These are phyloP conservation scores for Cyclostephanos invisitatus DNA, from an alignment of 108 stramenopile genomes.

Conservation along the genomic window DNA sequence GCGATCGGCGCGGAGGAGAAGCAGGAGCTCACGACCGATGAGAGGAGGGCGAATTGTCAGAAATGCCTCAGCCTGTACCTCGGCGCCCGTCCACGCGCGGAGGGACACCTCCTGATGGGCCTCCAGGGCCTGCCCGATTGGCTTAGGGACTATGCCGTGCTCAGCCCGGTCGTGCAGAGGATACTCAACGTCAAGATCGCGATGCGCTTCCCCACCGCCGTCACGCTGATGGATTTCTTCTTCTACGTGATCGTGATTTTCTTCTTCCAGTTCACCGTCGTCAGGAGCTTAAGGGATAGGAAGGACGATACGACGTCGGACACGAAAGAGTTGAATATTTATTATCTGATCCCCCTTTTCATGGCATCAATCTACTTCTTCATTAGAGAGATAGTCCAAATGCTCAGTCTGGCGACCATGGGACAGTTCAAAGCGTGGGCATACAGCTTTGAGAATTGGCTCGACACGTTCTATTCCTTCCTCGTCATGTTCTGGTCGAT, in stretches of 20 bases:
- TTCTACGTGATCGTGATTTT: conserved; percentile 36
- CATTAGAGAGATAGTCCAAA: conserved; percentile 41
- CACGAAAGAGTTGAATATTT: neutral
- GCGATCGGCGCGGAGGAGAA: conserved; percentile 46
- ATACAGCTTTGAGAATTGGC: conserved; percentile 38
- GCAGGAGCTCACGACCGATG: too few relatives aligned
- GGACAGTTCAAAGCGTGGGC: conserved; percentile 35
- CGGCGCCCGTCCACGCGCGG: conserved; percentile 66
- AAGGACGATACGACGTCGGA: too few relatives aligned
- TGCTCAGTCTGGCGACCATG: conserved; percentile 31
- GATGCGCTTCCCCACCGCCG: conserved; percentile 67
- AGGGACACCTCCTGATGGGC: conserved; percentile 76
- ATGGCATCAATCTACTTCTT: conserved; percentile 29
- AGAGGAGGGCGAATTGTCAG: conserved; percentile 46
- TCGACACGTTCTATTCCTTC: conserved; percentile 40
- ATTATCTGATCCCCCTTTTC: conserved; percentile 20
- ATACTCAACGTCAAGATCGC: conserved; percentile 75
- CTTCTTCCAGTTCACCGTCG: conserved; percentile 30
- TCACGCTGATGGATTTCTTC: conserved; percentile 57
- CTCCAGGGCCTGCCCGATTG: conserved; percentile 69
- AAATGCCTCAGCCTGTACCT: conserved; percentile 67
- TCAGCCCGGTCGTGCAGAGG: conserved; percentile 62
- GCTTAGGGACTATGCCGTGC: conserved; percentile 65
- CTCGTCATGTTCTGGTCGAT: conserved; percentile 39
- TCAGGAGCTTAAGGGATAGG: conserved; percentile 11